Conservation (phyloP, 208 protist species). For the Crithidia sp. region DNA sequence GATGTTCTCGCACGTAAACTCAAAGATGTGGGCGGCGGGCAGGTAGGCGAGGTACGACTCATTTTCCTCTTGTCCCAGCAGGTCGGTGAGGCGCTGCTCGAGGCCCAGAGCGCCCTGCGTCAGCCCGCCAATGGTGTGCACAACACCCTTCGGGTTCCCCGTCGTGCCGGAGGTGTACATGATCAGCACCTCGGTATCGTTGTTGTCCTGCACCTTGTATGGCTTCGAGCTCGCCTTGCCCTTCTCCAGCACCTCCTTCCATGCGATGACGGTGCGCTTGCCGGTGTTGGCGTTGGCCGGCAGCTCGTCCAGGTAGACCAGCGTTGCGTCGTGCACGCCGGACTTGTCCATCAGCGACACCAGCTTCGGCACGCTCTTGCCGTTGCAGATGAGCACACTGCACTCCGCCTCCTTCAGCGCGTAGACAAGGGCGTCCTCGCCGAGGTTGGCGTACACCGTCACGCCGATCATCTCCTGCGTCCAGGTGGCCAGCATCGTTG, state of each 20-base stretch:
- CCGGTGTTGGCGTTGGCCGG: constrained; percentile 23
- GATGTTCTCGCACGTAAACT: constrained; percentile 74
- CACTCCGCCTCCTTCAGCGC: constrained; percentile 66
- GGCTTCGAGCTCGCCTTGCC: constrained; percentile 49
- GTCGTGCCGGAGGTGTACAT: constrained; percentile 88
- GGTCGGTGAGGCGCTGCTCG: constrained; percentile 42
- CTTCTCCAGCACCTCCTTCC: constrained; percentile 55
- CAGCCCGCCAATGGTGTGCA: constrained; percentile 74
- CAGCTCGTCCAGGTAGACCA: constrained; percentile 66
- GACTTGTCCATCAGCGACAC: constrained; percentile 39
- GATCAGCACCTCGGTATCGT: constrained; percentile 48
- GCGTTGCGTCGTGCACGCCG: constrained; percentile 44
- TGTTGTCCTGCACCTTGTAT: constrained; percentile 26
- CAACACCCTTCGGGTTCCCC: constrained; percentile 91
- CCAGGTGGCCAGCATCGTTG: constrained; percentile 70
- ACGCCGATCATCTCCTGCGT: constrained; percentile 56
- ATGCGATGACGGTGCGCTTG: constrained; percentile 40
- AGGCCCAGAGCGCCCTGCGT: constrained; percentile 44
- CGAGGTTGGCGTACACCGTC: constrained; percentile 87
- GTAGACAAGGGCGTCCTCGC: constrained; percentile 65
- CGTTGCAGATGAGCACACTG: constrained; percentile 68
- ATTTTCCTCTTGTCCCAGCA: constrained; percentile 53
- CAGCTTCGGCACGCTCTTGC: constrained; percentile 52
- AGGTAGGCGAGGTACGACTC: constrained; percentile 89
- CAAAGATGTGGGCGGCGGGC: constrained; percentile 92